Conservation (phyloP, 1,284 basidiomycete species). For the Pascua guehoae region DNA sequence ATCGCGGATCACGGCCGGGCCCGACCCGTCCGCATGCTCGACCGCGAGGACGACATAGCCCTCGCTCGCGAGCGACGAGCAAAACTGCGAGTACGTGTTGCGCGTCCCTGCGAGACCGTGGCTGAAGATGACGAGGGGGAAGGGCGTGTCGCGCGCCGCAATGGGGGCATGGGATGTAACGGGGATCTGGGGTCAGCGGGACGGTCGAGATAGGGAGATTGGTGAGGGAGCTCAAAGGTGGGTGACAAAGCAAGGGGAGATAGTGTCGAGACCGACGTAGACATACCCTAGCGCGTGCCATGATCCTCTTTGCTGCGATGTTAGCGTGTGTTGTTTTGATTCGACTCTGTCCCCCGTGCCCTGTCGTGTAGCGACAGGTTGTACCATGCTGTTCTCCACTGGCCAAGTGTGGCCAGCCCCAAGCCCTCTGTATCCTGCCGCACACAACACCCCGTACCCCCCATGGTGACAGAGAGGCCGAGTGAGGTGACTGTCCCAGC, state of each 20-base stretch:
- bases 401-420: no score
- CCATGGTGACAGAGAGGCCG: no score
- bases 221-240: neutral
- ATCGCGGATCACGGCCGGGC: constrained; percentile 50
- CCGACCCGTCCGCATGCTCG: constrained; percentile 73
- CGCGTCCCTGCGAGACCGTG: constrained; percentile 74
- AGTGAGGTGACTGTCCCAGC: no score
- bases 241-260: neutral
- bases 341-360: no score
- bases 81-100: constrained; percentile 71
- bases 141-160: constrained; percentile 32
- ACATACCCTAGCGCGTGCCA: neutral
- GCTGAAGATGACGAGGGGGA: constrained; percentile 73
- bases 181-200: neutral
- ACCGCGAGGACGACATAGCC: constrained; percentile 72
- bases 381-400: no score
- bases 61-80: constrained; percentile 63
- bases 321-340: no score
- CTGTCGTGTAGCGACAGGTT: no score
- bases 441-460: no score
- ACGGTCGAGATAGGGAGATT: neutral
- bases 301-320: neutral
- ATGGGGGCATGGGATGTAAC: neutral
- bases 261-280: neutral
- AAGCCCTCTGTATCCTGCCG: no score